Base-by-base conservation (phyloP, 2,329 filamentous ascomycete genomes). In the Ramichloridium luteum region DNA sequence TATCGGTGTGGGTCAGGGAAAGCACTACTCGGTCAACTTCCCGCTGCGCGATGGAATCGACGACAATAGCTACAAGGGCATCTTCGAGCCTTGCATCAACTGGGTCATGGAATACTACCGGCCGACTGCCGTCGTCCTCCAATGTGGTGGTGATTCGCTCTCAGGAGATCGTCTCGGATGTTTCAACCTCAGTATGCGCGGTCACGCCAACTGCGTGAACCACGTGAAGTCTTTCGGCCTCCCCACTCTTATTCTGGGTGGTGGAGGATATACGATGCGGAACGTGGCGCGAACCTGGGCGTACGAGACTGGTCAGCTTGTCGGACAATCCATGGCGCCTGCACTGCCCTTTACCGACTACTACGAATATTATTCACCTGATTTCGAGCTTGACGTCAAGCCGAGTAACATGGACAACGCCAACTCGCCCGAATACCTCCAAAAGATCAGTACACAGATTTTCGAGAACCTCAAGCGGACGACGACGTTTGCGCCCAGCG, bases 261-360 rank as follows among this genome's bases (percentile, higher is more conserved):
- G 75, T 25, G 75, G 75, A 44, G 75, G 75, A 23, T 80, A 80
- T 48, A 80, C 75, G 1, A 79, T 79, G 72, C 65, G 75, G 32
- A 80, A 80, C 60, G 45, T 68, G 13, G 64, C 64, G 10, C 65
- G 74, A 29, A 77, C 74, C 1, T 77, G 71, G 73, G 64, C 64
- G 13, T 72, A 65, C 46, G 62, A 94, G 73, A 68, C 65, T 1
- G 88, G 88, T 43, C 71, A 85, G 36, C 69, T 96, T 6, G 82
- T 94, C 13, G 82, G 82, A 16, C 74, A 86, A 38, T 70, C 82
- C 16, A 82, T 96, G 70, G 70, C 74, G 8, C 70, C 79, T 4
- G 77, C 81, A n/a, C 67, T 96, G 25, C 88, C 88, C 1, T 96
- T 85, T 58, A 96, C 93, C 42, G 88, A 96, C 62, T 96, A 96